A percentile compares a stretch with the other conserved stretches of the same genome.
Conservation (phyloP, 179 eudicot species). For the Patellifolia procumbens region DNA sequence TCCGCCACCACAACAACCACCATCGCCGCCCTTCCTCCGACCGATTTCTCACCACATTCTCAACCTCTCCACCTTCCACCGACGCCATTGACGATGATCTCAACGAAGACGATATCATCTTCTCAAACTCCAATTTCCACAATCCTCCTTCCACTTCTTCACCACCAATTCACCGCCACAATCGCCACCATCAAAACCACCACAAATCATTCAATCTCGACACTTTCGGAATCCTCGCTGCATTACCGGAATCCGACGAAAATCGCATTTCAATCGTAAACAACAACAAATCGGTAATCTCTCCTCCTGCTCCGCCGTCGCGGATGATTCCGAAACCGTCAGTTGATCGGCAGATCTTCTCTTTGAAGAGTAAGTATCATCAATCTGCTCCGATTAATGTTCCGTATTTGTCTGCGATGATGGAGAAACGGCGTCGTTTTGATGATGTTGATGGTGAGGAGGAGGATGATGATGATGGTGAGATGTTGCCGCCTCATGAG, state of each 20-base stretch:
- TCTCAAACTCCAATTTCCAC: constrained; percentile 23
- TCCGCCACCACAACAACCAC: constrained; percentile 31
- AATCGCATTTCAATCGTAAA: constrained; percentile 9
- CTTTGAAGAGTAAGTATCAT: constrained; percentile 20
- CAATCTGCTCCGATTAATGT: constrained; percentile 46
- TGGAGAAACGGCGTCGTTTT: too few species aligned
- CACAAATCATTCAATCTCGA: constrained; percentile 16
- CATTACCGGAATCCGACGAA: constrained; percentile 29
- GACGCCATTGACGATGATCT: constrained; percentile 33
- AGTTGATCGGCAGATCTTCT: constrained; percentile 7
- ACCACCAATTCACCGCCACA: constrained; percentile 14
- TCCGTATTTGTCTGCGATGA: constrained; percentile 25
- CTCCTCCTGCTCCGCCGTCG: constrained; percentile 16
- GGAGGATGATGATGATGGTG: constrained; percentile 33
- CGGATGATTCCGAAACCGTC: constrained; percentile 25
- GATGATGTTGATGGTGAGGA: constrained; percentile 1
- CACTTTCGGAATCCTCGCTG: constrained; percentile 41
- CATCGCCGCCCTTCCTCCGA: too few species aligned
- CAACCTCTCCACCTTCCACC: constrained; percentile 17
- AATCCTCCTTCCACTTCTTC: constrained; percentile 26
- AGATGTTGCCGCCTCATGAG: constrained; percentile 53
- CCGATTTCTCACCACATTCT: constrained; percentile 33
- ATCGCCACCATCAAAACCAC: background rate
- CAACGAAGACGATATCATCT: constrained; percentile 43
- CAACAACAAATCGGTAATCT: constrained; percentile 22